phyloP scores from a whole-genome alignment of 768 basidiomycete species.

The Pholiota conissans region DNA sequence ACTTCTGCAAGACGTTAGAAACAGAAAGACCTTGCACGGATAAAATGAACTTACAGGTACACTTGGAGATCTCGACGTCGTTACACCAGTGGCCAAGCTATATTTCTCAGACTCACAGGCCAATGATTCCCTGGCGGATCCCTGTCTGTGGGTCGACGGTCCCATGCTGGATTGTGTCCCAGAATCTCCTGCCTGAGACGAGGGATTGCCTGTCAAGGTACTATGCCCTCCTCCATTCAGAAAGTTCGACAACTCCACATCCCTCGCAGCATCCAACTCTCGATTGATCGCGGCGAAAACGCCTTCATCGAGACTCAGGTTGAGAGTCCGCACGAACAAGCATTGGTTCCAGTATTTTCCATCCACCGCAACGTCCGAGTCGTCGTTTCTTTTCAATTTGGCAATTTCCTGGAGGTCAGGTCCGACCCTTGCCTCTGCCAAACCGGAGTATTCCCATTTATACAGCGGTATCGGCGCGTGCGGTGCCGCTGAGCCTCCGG shows the following conservation, averaged over 20 bases:
- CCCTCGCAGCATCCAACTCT: neutral
- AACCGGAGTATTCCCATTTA: constrained; percentile 16
- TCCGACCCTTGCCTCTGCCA: constrained; percentile 11
- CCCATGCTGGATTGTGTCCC: no score
- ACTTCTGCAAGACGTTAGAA: neutral
- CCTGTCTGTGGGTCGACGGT: no score
- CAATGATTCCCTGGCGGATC: no score
- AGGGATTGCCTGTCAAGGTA: neutral
- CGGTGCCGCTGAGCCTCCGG: no score
- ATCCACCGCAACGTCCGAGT: neutral
- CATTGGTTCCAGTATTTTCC: no score
- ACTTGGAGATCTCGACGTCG: neutral
- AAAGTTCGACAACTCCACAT: neutral
- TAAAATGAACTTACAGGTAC: neutral
- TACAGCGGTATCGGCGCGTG: neutral
- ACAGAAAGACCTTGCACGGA: neutral
- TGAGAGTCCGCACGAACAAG: no score
- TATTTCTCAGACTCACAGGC: neutral
- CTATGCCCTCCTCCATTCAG: neutral
- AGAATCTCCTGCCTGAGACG: neutral
- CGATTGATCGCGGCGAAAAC: neutral
- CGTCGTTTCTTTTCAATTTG: neutral
- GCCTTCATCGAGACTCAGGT: neutral
- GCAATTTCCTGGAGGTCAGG: constrained; percentile 7
- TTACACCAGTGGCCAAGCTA: neutral